phyloP scores from a whole-genome alignment of 441 rosid genomes.

The Corymbia citriodora region DNA sequence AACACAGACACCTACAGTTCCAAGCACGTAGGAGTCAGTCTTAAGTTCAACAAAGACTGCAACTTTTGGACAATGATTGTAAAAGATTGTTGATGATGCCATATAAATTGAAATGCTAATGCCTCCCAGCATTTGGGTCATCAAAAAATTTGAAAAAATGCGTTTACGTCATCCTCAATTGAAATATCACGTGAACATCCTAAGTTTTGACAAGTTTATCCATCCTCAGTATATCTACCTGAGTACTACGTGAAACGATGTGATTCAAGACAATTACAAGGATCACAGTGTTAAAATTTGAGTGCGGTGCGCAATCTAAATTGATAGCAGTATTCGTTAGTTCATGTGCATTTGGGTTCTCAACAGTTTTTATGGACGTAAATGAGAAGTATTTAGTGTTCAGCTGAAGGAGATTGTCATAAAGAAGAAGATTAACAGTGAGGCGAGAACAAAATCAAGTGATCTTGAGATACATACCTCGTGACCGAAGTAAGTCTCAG shows the following conservation, averaged over 20 bases:
- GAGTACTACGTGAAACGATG: neutral
- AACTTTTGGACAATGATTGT: neutral
- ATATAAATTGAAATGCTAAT: neutral
- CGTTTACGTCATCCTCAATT: neutral
- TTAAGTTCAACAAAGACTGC: neutral
- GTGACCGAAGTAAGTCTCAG: constrained; percentile 62
- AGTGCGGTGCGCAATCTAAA: neutral
- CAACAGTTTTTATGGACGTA: neutral
- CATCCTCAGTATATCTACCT: neutral
- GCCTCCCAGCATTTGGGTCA: neutral
- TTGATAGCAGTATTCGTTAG: neutral
- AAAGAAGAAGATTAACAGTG: neutral
- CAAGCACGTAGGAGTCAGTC: neutral
- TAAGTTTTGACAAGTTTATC: neutral
- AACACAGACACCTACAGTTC: constrained; percentile 62
- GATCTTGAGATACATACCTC: constrained; percentile 35
- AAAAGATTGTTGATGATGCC: neutral
- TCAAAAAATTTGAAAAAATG: neutral
- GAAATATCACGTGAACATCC: neutral
- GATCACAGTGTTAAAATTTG: neutral
- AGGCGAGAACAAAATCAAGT: neutral
- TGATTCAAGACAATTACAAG: neutral
- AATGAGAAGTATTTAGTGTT: neutral
- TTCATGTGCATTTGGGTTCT: neutral
- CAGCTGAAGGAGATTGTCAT: neutral